These are phyloP conservation scores for Boletus putidus DNA, from an alignment of 1,284 basidiomycete species.

Conservation along the genomic window DNA sequence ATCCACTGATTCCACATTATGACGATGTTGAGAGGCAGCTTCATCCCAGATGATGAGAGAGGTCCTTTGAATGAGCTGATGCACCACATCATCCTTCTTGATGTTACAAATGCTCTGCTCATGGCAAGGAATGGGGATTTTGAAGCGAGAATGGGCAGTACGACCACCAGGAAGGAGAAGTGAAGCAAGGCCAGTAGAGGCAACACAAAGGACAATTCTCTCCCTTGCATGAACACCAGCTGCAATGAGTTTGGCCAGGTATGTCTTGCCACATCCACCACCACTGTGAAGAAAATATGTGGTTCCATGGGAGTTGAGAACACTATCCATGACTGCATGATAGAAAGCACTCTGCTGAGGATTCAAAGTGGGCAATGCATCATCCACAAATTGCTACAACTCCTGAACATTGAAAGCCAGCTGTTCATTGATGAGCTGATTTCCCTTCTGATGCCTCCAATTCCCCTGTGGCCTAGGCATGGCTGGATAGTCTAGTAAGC, in stretches of 20 bases:
- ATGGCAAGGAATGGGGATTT: slow-evolving; percentile 29
- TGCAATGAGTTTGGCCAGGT: slow-evolving; percentile 45
- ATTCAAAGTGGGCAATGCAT: slow-evolving; percentile 12
- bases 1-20: slow-evolving; percentile 40
- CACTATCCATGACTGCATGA: slow-evolving; percentile 17
- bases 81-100: slow-evolving; percentile 22
- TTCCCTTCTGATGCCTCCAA: slow-evolving; percentile 34
- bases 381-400: slow-evolving; percentile 18
- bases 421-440: slow-evolving; percentile 44
- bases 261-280: slow-evolving; percentile 54
- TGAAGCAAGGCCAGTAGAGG: slow-evolving; percentile 27
- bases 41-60: slow-evolving; percentile 27
- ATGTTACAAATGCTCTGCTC: slow-evolving; percentile 39
- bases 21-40: slow-evolving; percentile 38
- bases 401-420: slow-evolving; percentile 34
- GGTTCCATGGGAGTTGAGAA: background rate
- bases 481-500: slow-evolving; percentile 30
- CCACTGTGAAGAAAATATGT: slow-evolving; percentile 48
- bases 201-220: slow-evolving; percentile 40
- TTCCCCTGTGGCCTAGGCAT: slow-evolving; percentile 37
- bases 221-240: slow-evolving; percentile 30
- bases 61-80: slow-evolving; percentile 1
- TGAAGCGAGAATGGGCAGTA: slow-evolving; percentile 20
- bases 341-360: slow-evolving; percentile 7
- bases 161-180: slow-evolving; percentile 17